Base-by-base conservation (phyloP, 2,329 filamentous ascomycete species). In the Diaporthe longicolla region DNA sequence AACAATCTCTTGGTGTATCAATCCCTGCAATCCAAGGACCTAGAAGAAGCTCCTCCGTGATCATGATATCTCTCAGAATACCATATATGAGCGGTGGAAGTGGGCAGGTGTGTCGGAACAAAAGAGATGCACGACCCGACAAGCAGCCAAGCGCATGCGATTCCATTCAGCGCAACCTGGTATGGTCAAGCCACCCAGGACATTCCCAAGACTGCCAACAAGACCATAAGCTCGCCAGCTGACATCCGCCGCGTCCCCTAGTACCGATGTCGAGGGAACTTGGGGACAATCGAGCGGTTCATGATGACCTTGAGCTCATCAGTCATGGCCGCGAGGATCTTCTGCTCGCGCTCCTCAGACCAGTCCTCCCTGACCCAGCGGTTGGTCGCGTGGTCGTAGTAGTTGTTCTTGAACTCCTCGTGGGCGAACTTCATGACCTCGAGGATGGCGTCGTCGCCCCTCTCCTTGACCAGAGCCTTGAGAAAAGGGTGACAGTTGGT, bases 401-500 rank as follows among this genome's bases (percentile, higher is more conserved):
- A 29, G 29, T 24, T 19, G 26, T 24, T 24, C 9, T 17, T 50
- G 21, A 70, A 70, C 43, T 70, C 68, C 1, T 50, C 40, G 10
- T 13, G 15, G 2, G 17, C 0, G 40, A 70, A 70, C 21, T 70
- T 59, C 21, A 70, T 1, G 1, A 70, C 54, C 3, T 15, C 13
- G 8, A 24, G 13, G 24, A 70, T 45, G 4, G 68, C 21, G 1
- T 59, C 54, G 0, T 4, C 4, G 17, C 68, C 68, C 21, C 8
- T 43, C 3, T 50, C 40, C 43, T 50, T 45, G 21, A 50, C 15
- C 15, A 70, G n/a, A 1, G 21, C 19, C 54, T 50, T 59, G 21
- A 70, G 24, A 1, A 70, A 70, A 0, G 54, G 68, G 26, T 59
- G n/a, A 43, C 54, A 59, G 21, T 59, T 55, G 2, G n/a, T 59